These are phyloP conservation scores for Colletotrichum falcatum DNA, from an alignment of 2,329 filamentous ascomycete genomes.

Conservation along the genomic window DNA sequence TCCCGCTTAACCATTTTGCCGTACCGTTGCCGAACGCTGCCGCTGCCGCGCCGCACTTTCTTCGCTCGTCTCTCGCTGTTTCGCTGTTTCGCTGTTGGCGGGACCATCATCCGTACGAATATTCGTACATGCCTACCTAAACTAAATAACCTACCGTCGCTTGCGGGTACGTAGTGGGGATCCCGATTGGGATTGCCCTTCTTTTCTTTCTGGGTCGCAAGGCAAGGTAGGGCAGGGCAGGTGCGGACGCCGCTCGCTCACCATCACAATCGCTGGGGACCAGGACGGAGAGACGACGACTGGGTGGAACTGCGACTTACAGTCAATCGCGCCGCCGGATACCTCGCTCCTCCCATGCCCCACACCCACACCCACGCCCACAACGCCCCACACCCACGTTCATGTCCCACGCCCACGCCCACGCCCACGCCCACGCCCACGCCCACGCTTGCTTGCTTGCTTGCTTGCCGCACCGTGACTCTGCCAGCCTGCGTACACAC, in stretches of 20 bases:
- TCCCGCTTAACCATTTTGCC: constrained; percentile 8
- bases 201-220: not conserved
- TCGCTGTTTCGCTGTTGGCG: not conserved
- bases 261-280: not conserved
- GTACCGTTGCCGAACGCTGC: constrained; percentile 29
- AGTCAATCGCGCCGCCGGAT: constrained; percentile 35
- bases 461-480: constrained; percentile 1
- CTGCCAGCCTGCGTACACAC: constrained; percentile 10
- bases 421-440: constrained; percentile 16
- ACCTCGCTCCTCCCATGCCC: constrained; percentile 36
- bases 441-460: constrained; percentile 3
- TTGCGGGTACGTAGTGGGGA: constrained; percentile 36
- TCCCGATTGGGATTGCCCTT: constrained; percentile 30
- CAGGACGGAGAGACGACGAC: not conserved
- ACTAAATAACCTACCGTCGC: constrained; percentile 20
- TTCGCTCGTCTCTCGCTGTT: constrained; percentile 33
- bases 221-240: constrained; percentile 3
- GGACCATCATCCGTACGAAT: too few species aligned
- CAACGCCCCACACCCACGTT: constrained; percentile 4
- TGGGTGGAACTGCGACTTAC: constrained; percentile 8
- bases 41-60: constrained; percentile 30
- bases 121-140: too few species aligned
- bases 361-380: constrained; percentile 5
- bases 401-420: not conserved
- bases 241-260: not conserved